Percentiles rank a stretch among this genome's conserved stretches.
phyloP scores from a whole-genome alignment of 768 basidiomycete species.

The Hebeloma cylindrosporum region DNA sequence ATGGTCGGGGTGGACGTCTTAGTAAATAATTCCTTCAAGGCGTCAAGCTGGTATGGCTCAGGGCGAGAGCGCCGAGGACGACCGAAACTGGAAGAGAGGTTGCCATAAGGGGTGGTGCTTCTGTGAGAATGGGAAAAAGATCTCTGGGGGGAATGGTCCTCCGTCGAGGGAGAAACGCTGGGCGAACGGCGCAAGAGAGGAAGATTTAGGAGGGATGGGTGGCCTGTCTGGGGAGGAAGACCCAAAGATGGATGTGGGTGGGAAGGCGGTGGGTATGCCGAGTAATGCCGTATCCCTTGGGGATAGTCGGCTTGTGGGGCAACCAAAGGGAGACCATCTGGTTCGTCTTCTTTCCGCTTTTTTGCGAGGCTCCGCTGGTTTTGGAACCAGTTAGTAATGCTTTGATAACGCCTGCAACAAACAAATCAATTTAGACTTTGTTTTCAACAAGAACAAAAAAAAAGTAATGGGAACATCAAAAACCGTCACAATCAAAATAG shows the following conservation, averaged over 20 bases:
- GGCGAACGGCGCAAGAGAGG: slow-evolving; percentile 35
- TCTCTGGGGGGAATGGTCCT: slow-evolving; percentile 39
- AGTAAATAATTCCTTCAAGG: slow-evolving; percentile 65
- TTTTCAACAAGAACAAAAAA: slow-evolving; percentile 23
- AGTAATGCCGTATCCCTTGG: slow-evolving; percentile 40
- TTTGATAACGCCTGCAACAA: slow-evolving; percentile 66
- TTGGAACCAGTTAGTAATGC: slow-evolving; percentile 86
- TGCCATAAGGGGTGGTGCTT: slow-evolving; percentile 48
- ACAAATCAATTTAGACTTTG: slow-evolving; percentile 27
- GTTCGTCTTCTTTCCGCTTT: slow-evolving; percentile 64
- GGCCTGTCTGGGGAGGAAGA: slow-evolving; percentile 35
- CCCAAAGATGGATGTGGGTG: slow-evolving; percentile 45
- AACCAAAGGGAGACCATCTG: slow-evolving; percentile 21
- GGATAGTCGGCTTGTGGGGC: slow-evolving; percentile 33
- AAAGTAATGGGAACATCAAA: slow-evolving; percentile 22
- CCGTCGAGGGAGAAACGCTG: slow-evolving; percentile 40
- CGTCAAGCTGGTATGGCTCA: slow-evolving; percentile 75
- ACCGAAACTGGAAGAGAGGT: slow-evolving; percentile 34
- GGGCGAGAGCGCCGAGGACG: slow-evolving; percentile 75
- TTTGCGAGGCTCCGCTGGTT: slow-evolving; percentile 79
- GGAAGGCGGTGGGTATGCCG: slow-evolving; percentile 50
- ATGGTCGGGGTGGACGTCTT: slow-evolving; percentile 75
- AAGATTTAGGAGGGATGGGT: slow-evolving; percentile 32
- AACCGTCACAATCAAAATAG: slow-evolving; percentile 30
- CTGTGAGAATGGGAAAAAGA: slow-evolving; percentile 38